Base-by-base conservation (phyloP, 2,329 filamentous ascomycete species). In the Fusarium setosum region DNA sequence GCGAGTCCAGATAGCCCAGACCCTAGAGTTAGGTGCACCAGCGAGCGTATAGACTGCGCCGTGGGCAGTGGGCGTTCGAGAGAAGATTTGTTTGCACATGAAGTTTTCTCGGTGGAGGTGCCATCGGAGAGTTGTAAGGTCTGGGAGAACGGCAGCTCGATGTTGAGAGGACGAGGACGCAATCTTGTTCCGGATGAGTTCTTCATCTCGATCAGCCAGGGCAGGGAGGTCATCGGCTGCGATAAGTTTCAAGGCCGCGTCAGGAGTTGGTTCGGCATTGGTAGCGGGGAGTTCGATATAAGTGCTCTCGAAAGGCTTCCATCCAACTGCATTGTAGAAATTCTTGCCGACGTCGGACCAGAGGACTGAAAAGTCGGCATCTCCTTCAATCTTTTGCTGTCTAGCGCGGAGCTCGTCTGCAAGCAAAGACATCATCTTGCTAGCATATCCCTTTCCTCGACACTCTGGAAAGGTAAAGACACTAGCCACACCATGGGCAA, bases 311-410 rank as follows among this genome's bases (percentile, higher is more conserved):
- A 91, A 94, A 0, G 89, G 84, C 47, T 88, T 84, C 94, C 94
- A 97, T 42, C 93, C 93, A 65, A 88, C 84, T 29, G 82, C 83
- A 4, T 90, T 86, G 79, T 97, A 97, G 78, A 94, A 97, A 35
- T 82, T 81, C 81, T 93, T 91, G 18, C 94, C 93, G 65, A 96
- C 94, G 72, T 96, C 93, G 9, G 93, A 97, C 77, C 90, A 97
- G 9, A 97, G 83, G 8, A 96, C 86, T 1, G 92, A 94, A 76
- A 95, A 96, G 13, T 77, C 64, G 75, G 83, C 74, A 49, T 80
- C 78, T 23, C 72, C 68, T n/a, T 71, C 45, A 21, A 72, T 34
- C 65, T 72, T 49, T 3, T 67, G 64, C 38, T 78, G 68, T 34
- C 63, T 62, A 2, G 52, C 52, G 13, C 66, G 67, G 21, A 88